A percentile compares a stretch with the other conserved stretches of the same genome.
phyloP scores from a whole-genome alignment of 2,329 filamentous ascomycete species.

The Colletotrichum phormii region DNA sequence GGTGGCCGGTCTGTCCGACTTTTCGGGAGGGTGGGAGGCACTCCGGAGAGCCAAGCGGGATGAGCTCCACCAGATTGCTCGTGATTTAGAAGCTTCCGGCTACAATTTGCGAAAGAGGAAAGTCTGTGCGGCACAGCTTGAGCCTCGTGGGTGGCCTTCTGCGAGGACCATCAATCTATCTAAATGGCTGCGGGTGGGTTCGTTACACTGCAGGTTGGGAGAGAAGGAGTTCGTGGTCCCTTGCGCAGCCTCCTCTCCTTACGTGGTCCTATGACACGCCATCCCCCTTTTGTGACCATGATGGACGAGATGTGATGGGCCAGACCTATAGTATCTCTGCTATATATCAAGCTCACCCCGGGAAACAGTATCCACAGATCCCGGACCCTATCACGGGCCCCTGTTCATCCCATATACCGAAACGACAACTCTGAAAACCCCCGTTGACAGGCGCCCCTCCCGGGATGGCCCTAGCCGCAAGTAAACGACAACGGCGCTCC shows the following conservation, averaged over 20 bases:
- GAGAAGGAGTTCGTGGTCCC: not conserved
- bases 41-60: slow-evolving; percentile 4
- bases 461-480: not conserved
- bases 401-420: slow-evolving; percentile 27
- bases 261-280: not conserved
- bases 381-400: not conserved
- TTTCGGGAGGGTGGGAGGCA: slow-evolving; percentile 1
- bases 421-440: slow-evolving; percentile 1
- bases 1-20: slow-evolving; percentile 16
- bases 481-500: not conserved
- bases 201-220: not conserved
- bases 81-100: slow-evolving; percentile 13
- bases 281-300: not conserved
- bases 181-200: too few relatives aligned
- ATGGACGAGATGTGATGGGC: not conserved
- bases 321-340: slow-evolving; percentile 2
- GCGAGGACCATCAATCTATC: too few relatives aligned
- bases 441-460: not conserved
- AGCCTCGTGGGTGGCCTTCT: not conserved
- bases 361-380: not conserved
- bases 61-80: not conserved
- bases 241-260: slow-evolving; percentile 19
- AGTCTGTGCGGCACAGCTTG: slow-evolving; percentile 1
- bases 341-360: slow-evolving; percentile 15
- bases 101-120: not conserved